A percentile compares a stretch with the other conserved stretches of the same genome.
Conservation (phyloP, 179 eudicot genomes). For the Beta lomatogona region DNA sequence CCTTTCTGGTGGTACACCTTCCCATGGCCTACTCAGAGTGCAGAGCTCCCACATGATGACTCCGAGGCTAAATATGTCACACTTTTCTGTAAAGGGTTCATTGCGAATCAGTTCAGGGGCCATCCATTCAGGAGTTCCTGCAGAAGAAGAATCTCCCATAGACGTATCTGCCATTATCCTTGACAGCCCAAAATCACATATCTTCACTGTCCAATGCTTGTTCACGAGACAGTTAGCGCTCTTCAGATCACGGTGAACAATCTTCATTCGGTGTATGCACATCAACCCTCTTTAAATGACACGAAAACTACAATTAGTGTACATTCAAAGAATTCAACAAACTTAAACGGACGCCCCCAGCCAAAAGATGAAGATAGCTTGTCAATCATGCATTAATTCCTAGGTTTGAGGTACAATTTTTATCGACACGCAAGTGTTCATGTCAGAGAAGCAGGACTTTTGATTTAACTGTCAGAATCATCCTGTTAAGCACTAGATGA, state of each 20-base stretch:
- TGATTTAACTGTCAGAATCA: neutral
- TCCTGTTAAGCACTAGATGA: neutral
- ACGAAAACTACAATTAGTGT: conserved; percentile 19
- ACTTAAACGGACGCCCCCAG: too few relatives aligned
- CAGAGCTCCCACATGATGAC: conserved; percentile 99
- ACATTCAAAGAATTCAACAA: conserved; percentile 1
- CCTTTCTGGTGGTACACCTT: conserved; percentile 81
- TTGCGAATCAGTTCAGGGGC: conserved; percentile 96
- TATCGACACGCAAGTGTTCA: neutral
- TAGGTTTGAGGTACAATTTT: neutral
- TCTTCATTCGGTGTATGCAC: conserved; percentile 97
- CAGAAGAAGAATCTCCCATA: conserved; percentile 67
- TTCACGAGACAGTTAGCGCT: conserved; percentile 97
- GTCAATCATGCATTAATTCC: neutral
- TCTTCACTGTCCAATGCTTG: conserved; percentile 90
- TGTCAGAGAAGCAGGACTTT: neutral
- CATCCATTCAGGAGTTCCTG: conserved; percentile 99
- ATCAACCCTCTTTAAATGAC: conserved; percentile 70
- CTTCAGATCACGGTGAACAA: conserved; percentile 89
- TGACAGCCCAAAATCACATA: conserved; percentile 95
- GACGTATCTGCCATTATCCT: conserved; percentile 58
- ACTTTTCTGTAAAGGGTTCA: conserved; percentile 89
- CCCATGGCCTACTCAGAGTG: conserved; percentile 91
- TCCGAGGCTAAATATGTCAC: conserved; percentile 96
- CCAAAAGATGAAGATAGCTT: too few relatives aligned